A percentile compares a stretch with the other conserved stretches of the same genome.
These are phyloP conservation scores for Neurospora africana DNA, from an alignment of 495 filamentous ascomycete species.

Conservation along the genomic window DNA sequence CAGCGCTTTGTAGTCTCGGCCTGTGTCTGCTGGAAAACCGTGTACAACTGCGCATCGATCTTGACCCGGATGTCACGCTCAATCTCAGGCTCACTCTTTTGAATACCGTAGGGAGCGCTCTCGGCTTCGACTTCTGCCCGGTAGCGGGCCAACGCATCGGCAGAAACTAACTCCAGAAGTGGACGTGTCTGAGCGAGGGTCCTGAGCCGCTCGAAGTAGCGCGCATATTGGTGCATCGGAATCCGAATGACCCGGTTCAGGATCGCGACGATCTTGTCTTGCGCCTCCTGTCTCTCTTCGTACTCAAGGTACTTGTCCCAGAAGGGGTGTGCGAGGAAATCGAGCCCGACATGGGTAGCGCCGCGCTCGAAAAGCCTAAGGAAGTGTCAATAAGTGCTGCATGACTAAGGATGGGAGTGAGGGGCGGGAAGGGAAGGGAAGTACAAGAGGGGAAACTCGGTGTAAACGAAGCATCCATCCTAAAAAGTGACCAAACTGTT, in stretches of 20 bases:
- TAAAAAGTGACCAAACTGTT: conserved; percentile 36
- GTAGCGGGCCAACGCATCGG: conserved; percentile 58
- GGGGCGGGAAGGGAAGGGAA: conserved; percentile 40
- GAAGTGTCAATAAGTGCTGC: conserved; percentile 43
- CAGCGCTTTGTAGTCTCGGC: conserved; percentile 87
- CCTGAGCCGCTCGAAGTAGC: conserved; percentile 88
- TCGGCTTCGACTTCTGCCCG: conserved; percentile 59
- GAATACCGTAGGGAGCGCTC: conserved; percentile 26
- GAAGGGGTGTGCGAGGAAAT: conserved; percentile 91
- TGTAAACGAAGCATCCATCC: conserved; percentile 41
- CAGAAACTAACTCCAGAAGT: conserved; percentile 58
- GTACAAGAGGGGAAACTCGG: conserved; percentile 47
- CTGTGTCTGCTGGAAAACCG: conserved; percentile 73
- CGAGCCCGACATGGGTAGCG: conserved; percentile 73
- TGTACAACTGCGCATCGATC: conserved; percentile 70
- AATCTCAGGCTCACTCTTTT: conserved; percentile 59
- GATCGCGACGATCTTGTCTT: conserved; percentile 79
- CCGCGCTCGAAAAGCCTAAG: conserved; percentile 86
- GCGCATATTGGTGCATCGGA: conserved; percentile 92
- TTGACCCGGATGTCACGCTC: conserved; percentile 73
- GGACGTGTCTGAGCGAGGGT: conserved; percentile 65
- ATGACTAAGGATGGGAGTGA: conserved; percentile 22
- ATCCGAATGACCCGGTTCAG: conserved; percentile 80
- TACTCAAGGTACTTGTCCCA: conserved; percentile 99
- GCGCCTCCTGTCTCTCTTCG: conserved; percentile 78